Percentiles rank a stretch among this genome's conserved stretches.
Conservation (phyloP, 139 green algal species). For the Micromonas commoda region DNA sequence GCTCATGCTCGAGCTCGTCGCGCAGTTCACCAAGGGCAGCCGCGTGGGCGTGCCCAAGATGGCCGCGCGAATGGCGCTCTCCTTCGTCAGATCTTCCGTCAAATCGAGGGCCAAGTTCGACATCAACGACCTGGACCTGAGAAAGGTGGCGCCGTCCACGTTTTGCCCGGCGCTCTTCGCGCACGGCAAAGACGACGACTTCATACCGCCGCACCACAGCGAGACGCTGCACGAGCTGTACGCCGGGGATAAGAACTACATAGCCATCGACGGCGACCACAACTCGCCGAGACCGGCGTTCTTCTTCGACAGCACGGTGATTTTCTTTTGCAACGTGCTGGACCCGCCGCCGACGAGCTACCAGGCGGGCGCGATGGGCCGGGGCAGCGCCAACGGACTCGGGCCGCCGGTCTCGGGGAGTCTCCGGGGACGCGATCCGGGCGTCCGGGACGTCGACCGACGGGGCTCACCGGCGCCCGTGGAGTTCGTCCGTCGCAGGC, state of each 20-base stretch:
- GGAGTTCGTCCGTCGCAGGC: no score
- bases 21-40: slow-evolving; percentile 40
- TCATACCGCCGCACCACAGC: slow-evolving; percentile 69
- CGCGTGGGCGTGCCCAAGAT: neutral
- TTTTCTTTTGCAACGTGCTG: slow-evolving; percentile 81
- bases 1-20: slow-evolving; percentile 81
- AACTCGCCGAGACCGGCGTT: slow-evolving; percentile 75
- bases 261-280: slow-evolving; percentile 88
- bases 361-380: no score
- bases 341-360: no score
- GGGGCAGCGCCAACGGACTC: no score
- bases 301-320: slow-evolving; percentile 72
- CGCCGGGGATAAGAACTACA: slow-evolving; percentile 77
- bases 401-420: no score
- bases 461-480: no score
- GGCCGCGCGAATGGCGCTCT: neutral
- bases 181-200: slow-evolving; percentile 74
- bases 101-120: slow-evolving; percentile 47
- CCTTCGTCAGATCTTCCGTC: neutral
- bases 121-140: slow-evolving; percentile 61
- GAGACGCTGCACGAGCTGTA: slow-evolving; percentile 57
- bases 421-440: no score
- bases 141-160: slow-evolving; percentile 52
- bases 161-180: slow-evolving; percentile 87
- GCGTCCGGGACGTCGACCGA: no score